Base-by-base conservation (phyloP, 106 monocot genomes). In the Vanilla planifolia region DNA sequence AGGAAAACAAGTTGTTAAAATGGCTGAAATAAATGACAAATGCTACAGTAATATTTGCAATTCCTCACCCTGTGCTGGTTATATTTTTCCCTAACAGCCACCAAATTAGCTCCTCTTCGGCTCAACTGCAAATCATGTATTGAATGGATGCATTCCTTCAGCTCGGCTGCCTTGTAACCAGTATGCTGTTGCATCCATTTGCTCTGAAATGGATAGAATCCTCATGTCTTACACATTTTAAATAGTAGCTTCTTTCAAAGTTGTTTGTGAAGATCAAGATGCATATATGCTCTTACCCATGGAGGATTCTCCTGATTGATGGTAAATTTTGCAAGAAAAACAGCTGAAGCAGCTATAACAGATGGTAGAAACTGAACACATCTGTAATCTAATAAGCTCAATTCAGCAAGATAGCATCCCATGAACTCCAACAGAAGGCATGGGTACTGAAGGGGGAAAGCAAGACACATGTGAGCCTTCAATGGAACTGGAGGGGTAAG, bases 301-400 rank as follows among this genome's bases (percentile, higher is more conserved):
- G 91, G 91, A 51, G 77, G 73, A 16, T 3, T 45, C 6, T 62
- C 10, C 21, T 79, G 80, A 67, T 77, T 73, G 10, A 80, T 63
- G 20, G 77, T 80, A 22, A 83, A 75, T 63, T 79, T 83, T 28
- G 80, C 80, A 60, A 86, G 17, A 69, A 86, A 92, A 15, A 92
- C 72, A 36, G 71, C 61, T 35, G 91, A 74, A 29, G 91, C 82
- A 21, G 86, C 86, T 37, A 85, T 57, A 2, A 85, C 16, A 2
- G 90, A 90, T 14, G 90, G 90, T 41, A 85, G 57, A 65, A 82
- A 92, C 24, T 35, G 55, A 28, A 86, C 19, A 55, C 91, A 92
- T 17, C 60, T 62, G 61, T 92, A 86, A 44, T 92, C 83, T 19
- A 83, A 9, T 34, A 92, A 67, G 59, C 86, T 92, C 20, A 92